phyloP scores from a whole-genome alignment of 257 asterid species.

The Przewalskia tangutica region DNA sequence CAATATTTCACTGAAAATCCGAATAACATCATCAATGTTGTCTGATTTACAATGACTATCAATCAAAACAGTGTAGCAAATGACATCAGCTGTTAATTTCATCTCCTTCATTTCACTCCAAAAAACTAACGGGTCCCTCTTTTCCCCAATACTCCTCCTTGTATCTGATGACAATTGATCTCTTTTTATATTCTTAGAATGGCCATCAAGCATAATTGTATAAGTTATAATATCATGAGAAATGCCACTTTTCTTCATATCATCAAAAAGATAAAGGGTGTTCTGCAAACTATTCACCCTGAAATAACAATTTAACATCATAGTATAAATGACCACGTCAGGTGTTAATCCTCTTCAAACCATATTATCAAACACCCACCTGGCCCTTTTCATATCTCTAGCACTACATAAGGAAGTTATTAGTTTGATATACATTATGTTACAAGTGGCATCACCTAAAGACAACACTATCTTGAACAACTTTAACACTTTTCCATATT shows the following conservation, averaged over 20 bases:
- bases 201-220: slow-evolving; percentile 64
- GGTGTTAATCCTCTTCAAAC: slow-evolving; percentile 41
- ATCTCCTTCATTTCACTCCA: slow-evolving; percentile 39
- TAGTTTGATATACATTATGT: no score
- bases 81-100: slow-evolving; percentile 47
- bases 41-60: no score
- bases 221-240: slow-evolving; percentile 58
- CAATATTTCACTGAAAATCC: no score
- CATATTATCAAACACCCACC: slow-evolving; percentile 53
- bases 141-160: no score
- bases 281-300: no score
- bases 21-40: no score
- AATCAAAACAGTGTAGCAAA: slow-evolving; percentile 61
- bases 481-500: no score
- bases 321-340: slow-evolving; percentile 53
- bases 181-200: slow-evolving; percentile 27
- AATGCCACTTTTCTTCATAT: slow-evolving; percentile 60
- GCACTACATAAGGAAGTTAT: no score
- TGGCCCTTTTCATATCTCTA: no score
- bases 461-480: no score
- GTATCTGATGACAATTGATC: slow-evolving; percentile 9
- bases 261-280: slow-evolving; percentile 45
- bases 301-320: slow-evolving; percentile 67
- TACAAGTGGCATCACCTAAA: no score
- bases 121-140: slow-evolving; percentile 15